Base-by-base conservation (phyloP, 495 filamentous ascomycete species). In the Aspergillus campestris region DNA sequence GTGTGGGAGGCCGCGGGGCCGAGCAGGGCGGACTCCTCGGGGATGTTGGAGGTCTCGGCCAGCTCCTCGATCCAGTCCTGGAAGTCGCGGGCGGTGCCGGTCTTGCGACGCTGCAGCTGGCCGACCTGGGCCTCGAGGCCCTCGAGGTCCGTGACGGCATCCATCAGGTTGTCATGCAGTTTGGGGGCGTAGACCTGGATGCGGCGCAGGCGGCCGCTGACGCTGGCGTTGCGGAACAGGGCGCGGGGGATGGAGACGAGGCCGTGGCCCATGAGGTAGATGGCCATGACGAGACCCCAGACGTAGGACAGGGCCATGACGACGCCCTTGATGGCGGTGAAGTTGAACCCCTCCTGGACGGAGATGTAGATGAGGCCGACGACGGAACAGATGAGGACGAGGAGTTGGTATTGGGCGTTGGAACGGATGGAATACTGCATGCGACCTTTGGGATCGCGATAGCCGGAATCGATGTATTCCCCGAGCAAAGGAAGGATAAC, bases 221-320 rank as follows among this genome's bases (percentile, higher is more conserved):
- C 74, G 52, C 81, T 84, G 10, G 88, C 81, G 55, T 84, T 85
- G 37, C 81, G 78, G 58, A 89, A 82, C 1, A 98, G 64, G 12
- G 77, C 75, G 52, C 91, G 77, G 6, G 92, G 92, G 38, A 97
- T 84, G 9, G 92, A 83, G 34, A 98, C 92, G 32, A 97, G 70
- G 8, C 92, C 92, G 54, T 98, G 90, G 6, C 92, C 92, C 92
- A 98, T 96, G 14, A 98, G 74, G 57, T 91, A 95, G 45, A 97
- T 95, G 11, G 89, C 92, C 45, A 96, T 70, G 3, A 88, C 69
- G 52, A 98, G 72, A 49, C 89, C 88, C 84, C 89, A 97, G 51
- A 87, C 84, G 64, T 98, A 96, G 30, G 89, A 89, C 43, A 96
- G 70, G 15, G 92, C 92, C 82, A 98, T 92, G 50, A 92, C 74